Base-by-base conservation (phyloP, 257 asterid genomes). In the Fraxinus pennsylvanica region DNA sequence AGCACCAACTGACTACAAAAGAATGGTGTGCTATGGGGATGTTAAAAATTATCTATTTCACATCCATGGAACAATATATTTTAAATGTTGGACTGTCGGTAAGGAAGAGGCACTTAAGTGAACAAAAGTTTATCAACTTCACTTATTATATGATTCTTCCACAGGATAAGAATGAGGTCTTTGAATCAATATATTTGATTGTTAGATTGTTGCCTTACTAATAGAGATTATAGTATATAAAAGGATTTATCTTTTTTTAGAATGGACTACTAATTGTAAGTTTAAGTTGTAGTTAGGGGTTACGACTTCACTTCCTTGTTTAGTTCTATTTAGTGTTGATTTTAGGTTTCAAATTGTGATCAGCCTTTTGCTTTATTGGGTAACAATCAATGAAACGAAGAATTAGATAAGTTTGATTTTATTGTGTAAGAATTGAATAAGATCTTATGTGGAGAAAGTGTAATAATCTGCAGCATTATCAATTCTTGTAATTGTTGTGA, bases 1-100 rank as follows among this genome's bases (percentile, higher is more conserved):
- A 63, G 59, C 75, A n/a, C 35, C 39, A 73, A 68, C 70, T 35
- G 76, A 63, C 68, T 29, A 70, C 32, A 38, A 74, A 27, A 50
- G n/a, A 29, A 52, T 76, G 29, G 71, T 15, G 50, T 50, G 67
- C 19, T 65, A n/a, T 6, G 27, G 47, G 6, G 21, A 17, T 50
- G 22, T 52, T 73, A 61, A 25, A 30, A 36, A 14, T 52, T 54
- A 41, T 72, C 12, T 33, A 47, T 1, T 47, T 73, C 35, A 1
- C 29, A 15, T 33, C 68, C 5, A 36, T 74, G 73, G 65, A 39
- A 45, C 22, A 35, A 22, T 38, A 30, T 29, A 10, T 33, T 54
- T 13, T 22, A 54, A 82, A 43, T 77, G 65, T 22, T 29, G 59
- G 45, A 22, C 47, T 36, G 33, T 57, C 75, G 73, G 27, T 71